phyloP scores from a whole-genome alignment of 768 basidiomycete genomes.

The Suillus luteus region DNA sequence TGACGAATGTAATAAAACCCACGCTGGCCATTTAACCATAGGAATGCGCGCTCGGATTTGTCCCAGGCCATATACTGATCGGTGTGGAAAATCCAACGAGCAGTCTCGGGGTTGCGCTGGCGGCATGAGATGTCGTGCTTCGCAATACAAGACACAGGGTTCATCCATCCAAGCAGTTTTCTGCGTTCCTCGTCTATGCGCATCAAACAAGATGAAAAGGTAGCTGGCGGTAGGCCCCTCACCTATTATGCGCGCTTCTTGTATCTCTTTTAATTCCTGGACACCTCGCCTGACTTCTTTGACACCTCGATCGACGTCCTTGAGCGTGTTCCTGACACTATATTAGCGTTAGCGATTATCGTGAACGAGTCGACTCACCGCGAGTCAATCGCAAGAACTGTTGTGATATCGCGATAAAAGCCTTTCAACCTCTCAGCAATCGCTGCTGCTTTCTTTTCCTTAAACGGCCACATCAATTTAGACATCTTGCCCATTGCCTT shows the following conservation, averaged over 20 bases:
- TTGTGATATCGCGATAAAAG: background rate
- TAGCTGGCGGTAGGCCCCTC: background rate
- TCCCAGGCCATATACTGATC: background rate
- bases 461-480: slow-evolving; percentile 9
- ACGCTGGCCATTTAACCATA: slow-evolving; percentile 1
- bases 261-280: background rate
- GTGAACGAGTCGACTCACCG: background rate
- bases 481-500: background rate
- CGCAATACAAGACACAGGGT: background rate
- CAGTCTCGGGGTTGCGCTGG: background rate
- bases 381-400: background rate
- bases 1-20: background rate
- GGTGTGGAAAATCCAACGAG: background rate
- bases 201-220: background rate
- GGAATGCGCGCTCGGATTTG: background rate
- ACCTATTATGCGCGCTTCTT: background rate
- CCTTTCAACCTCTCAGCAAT: background rate
- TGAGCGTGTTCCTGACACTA: background rate
- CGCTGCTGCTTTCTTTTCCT: background rate
- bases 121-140: background rate
- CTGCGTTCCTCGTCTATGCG: background rate
- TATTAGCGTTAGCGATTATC: background rate
- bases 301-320: background rate
- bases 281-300: background rate
- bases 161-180: background rate